phyloP scores from a whole-genome alignment of 768 basidiomycete species.

The Lactarius vividus region DNA sequence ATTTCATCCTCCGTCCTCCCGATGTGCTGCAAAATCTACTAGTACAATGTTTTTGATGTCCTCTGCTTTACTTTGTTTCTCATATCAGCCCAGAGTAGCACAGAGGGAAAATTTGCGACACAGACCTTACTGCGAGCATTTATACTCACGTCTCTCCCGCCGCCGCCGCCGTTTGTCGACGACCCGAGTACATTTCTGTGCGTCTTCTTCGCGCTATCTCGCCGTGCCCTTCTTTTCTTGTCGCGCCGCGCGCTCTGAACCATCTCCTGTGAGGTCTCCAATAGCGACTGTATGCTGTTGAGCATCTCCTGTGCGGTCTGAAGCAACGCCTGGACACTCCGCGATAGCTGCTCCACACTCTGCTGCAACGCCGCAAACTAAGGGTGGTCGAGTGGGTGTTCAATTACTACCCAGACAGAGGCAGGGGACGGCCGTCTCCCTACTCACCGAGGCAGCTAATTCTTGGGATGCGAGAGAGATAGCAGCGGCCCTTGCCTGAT shows the following conservation, averaged over 20 bases:
- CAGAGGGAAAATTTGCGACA: background rate
- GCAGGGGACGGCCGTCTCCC: background rate
- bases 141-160: background rate
- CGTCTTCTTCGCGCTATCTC: background rate
- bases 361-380: slow-evolving; percentile 23
- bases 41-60: background rate
- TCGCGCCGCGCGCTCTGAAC: background rate
- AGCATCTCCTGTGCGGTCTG: slow-evolving; percentile 13
- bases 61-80: background rate
- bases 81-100: background rate
- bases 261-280: slow-evolving; percentile 2
- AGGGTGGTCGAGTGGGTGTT: background rate
- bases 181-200: background rate
- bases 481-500: background rate
- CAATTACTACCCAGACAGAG: background rate
- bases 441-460: slow-evolving; percentile 11
- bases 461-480: background rate
- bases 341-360: slow-evolving; percentile 24
- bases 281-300: slow-evolving; percentile 5
- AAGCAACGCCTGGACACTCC: slow-evolving; percentile 6
- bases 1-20: background rate
- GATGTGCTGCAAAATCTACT: background rate
- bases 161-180: background rate
- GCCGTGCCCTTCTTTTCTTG: background rate
- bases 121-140: background rate